Base-by-base conservation (phyloP, 345 rosid genomes). In the Lepidium africanum region DNA sequence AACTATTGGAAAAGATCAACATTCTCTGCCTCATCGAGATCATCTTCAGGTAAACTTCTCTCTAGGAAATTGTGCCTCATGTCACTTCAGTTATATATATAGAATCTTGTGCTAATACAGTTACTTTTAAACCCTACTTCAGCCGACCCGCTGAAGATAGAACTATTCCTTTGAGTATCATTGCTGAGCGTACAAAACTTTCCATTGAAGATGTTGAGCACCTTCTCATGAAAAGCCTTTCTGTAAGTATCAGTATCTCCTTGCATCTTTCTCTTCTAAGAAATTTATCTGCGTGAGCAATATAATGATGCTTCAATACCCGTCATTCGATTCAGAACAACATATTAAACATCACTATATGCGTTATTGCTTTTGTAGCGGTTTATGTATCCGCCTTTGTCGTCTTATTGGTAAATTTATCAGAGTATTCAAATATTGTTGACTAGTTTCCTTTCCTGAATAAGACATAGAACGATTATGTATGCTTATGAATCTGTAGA, bases 111-210 rank as follows among this genome's bases (percentile, higher is more conserved):
- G 40, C 19, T 56, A 23, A 62, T 30, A 14, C 49, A 6, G 5
- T 63, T 54, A 3, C 13, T 33, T 13, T 62, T 59, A 14, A 40
- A 56, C 14, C 54, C 35, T 58, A 66, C 14, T 76, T 76, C 78
- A 95, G 99, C 81, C 99, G 99, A 63, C 86, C 98, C 15, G 83
- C 99, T 7, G 99, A 95, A 84, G 98, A 91, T 78, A 86, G 98
- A 46, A 95, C 92, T 55, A 91, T 95, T 79, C 96, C 98, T 6
- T 69, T 95, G 74, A 80, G 61, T 65, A 74, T 86, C 69, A 95
- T 95, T 73, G 97, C 98, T 37, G 92, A 85, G 74, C 91, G 96
- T 55, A 95, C 99, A 52, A 88, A 81, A 72, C 96, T 95, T 56
- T 82, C 96, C 9, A 72, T 83, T 52, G 92, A 91, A 80, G 89